Base-by-base conservation (phyloP, 208 protist genomes). In the Trypanosoma melophagium region DNA sequence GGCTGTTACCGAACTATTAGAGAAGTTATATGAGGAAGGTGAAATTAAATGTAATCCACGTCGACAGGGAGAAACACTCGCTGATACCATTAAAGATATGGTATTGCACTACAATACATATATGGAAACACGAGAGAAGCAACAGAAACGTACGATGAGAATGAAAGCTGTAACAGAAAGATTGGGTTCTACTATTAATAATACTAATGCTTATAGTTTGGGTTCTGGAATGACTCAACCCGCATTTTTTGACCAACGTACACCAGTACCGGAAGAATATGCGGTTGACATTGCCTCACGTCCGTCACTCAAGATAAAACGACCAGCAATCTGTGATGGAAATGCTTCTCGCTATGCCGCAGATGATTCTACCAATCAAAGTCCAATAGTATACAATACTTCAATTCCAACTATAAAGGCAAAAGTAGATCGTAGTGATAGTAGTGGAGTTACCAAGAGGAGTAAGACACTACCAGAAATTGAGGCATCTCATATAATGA, bases 81-180 rank as follows among this genome's bases (percentile, higher is more conserved):
- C 74, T 5, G 74, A 86, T 31, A 77, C 68, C 16, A 28, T 90
- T 24, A 51, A 68, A 12, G 67, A 80, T 42, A 86, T 89, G 68
- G 77, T 87, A 1, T 50, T 59, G n/a, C 81, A 81, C 55, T 88
- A 90, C 60, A 79, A 86, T 56, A 74, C 63, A 31, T 89, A 83
- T 66, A 84, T 89, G 66, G 66, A 63, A 53, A 79, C 76, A 52
- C 49, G 76, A 42, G 74, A 80, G 35, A 61, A 64, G 16, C 64
- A 80, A 59, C 75, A 78, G 35, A 79, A 67, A 7, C 74, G 81
- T 13, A 44, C 60, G 22, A 54, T 72, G 41, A 71, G 71, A 41
- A 77, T 76, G 40, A 68, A 40, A 17, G 64, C n/a, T n/a, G 24
- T 80, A 31, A 40, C 69, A 19, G n/a, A n/a, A n/a, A n/a, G n/a